Evolutionary conservation across 2,329 filamentous ascomycete species (phyloP).

Genomic region (Hypomyces rosellus): DNA sequence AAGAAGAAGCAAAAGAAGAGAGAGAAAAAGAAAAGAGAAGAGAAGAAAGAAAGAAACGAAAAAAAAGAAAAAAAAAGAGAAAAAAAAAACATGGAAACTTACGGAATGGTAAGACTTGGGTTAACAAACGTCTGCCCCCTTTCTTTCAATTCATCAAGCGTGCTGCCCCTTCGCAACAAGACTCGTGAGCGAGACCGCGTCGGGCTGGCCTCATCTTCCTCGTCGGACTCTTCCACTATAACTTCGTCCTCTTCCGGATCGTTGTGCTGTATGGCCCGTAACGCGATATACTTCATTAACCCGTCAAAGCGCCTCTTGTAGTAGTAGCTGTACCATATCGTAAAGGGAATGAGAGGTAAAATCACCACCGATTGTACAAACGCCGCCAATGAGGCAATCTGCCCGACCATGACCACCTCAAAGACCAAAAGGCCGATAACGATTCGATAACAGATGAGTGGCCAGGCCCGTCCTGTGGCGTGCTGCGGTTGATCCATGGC

Average conservation of each 20-base stretch:
- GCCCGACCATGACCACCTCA: constrained; percentile 83
- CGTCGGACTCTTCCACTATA: constrained; percentile 32
- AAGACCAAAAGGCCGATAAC: constrained; percentile 83
- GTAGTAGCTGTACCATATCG: constrained; percentile 83
- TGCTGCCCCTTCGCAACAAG: constrained; percentile 50
- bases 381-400: constrained; percentile 68
- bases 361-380: constrained; percentile 68
- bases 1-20: no score
- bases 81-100: constrained; percentile 30
- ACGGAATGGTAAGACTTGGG: constrained; percentile 64
- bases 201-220: constrained; percentile 35
- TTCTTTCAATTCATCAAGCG: constrained; percentile 66
- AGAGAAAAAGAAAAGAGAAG: no score
- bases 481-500: constrained; percentile 97
- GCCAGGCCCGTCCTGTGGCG: constrained; percentile 89
- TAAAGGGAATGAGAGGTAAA: constrained; percentile 68
- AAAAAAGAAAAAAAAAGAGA: background rate
- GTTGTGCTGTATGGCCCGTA: constrained; percentile 68
- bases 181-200: constrained; percentile 31
- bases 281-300: constrained; percentile 84
- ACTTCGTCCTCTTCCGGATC: constrained; percentile 34
- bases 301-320: constrained; percentile 79
- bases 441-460: constrained; percentile 90
- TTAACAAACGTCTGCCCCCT: constrained; percentile 67
- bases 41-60: no score